phyloP scores from a whole-genome alignment of 257 asterid species.

The Striga asiatica region DNA sequence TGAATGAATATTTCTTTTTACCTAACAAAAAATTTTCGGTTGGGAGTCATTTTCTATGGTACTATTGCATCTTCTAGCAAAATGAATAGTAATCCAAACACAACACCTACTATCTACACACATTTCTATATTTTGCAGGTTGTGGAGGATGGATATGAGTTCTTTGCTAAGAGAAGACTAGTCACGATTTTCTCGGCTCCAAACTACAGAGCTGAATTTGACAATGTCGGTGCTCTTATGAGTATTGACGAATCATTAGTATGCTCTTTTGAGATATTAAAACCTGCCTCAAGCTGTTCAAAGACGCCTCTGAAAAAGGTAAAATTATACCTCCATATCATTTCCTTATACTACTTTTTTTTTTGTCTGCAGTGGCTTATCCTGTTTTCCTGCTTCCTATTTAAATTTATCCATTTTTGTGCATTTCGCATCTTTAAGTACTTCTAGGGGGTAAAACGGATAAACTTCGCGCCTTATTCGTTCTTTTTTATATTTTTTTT shows the following conservation, averaged over 20 bases:
- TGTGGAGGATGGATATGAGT: conserved; percentile 85
- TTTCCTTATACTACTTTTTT: not conserved
- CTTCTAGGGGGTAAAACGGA: no score
- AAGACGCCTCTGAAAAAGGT: conserved; percentile 62
- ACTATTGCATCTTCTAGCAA: no score
- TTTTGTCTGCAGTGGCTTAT: not conserved
- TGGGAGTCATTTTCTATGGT: no score
- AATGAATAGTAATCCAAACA: no score
- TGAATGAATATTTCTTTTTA: no score
- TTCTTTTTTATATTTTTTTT: not conserved
- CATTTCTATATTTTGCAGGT: conserved; percentile 29
- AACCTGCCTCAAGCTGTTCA: conserved; percentile 33
- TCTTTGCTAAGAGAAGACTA: conserved; percentile 64
- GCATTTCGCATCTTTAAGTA: no score
- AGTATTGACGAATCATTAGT: conserved; percentile 58
- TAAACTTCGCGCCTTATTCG: no score
- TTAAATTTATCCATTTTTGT: no score
- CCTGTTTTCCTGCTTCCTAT: no score
- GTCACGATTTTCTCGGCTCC: conserved; percentile 72
- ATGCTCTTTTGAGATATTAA: conserved; percentile 68
- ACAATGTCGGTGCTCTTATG: conserved; percentile 69
- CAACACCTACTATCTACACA: not conserved
- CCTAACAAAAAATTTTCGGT: no score
- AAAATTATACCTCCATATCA: not conserved
- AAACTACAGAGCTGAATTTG: conserved; percentile 73